A percentile compares a stretch with the other conserved stretches of the same genome.
These are phyloP conservation scores for Lipomyces sp. DNA, from an alignment of 805 yeast genomes.

Conservation along the genomic window DNA sequence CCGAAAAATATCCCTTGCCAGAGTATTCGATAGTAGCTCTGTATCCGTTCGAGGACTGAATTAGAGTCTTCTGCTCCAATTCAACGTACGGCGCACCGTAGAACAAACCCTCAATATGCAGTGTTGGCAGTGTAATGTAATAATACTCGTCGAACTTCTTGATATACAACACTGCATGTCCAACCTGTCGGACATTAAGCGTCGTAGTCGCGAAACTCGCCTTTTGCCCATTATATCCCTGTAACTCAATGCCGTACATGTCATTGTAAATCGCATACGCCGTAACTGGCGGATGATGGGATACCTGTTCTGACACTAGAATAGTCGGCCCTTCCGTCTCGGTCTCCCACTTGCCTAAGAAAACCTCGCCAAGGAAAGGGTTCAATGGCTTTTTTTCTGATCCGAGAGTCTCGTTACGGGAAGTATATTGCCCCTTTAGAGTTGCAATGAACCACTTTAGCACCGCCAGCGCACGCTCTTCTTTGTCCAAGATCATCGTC, in stretches of 20 bases:
- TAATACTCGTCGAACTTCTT: constrained; percentile 67
- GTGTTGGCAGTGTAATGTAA: constrained; percentile 86
- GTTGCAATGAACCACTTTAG: constrained; percentile 91
- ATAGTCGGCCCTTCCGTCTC: constrained; percentile 72
- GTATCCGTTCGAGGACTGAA: constrained; percentile 82
- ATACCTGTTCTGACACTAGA: constrained; percentile 87
- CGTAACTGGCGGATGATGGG: constrained; percentile 98
- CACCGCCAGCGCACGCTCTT: constrained; percentile 77
- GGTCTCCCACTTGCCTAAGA: constrained; percentile 81
- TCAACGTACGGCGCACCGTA: constrained; percentile 94
- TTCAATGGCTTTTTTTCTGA: constrained; percentile 95
- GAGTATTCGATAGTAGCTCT: constrained; percentile 73
- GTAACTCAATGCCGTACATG: constrained; percentile 66
- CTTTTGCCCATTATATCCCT: constrained; percentile 89
- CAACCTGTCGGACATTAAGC: constrained; percentile 85
- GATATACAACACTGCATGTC: constrained; percentile 73
- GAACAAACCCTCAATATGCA: constrained; percentile 91
- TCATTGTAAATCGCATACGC: constrained; percentile 83
- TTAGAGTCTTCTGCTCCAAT: constrained; percentile 83
- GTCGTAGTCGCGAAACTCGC: constrained; percentile 77
- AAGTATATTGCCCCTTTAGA: constrained; percentile 88
- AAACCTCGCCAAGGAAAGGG: constrained; percentile 94
- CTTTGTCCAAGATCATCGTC: constrained; percentile 49
- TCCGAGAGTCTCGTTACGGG: constrained; percentile 90
- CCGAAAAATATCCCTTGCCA: constrained; percentile 94